Evolutionary conservation across 345 rosid genomes (phyloP), one percentile per base, ranked within the genome.

Genomic region (Carallia pectinifolia): DNA sequence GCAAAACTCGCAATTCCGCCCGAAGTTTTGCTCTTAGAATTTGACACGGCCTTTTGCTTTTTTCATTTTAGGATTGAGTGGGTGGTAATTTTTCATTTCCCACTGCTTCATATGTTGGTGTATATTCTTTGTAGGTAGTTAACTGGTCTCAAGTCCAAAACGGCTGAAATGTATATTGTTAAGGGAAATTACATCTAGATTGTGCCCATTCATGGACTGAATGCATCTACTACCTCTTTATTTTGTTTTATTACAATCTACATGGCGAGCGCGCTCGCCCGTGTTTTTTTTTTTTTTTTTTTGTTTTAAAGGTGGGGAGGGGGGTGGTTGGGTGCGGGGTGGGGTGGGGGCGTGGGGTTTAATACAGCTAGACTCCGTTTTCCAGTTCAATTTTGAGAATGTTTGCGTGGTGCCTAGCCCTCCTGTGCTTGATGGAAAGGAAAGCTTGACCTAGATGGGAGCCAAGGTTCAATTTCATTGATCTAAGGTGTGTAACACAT

Each of bases 111-210:
- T 59, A 58, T 38, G 71, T 66, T 19, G 62, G 68, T 76, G 84
- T 79, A 83, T 73, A 77, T 85, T 71, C 71, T 65, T 66, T 73
- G 80, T 78, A 69, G 71, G 77, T 79, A 72, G 81, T 68, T 71
- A 33, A 61, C 62, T 56, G 67, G 54, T 61, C 47, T 77, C 62
- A 62, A 72, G 71, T 68, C 73, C 67, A 72, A 77, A 65, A 9
- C 74, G 64, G 73, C 62, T 66, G 63, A 62, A 61, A 65, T 84
- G 85, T 77, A 80, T 73, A 81, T 84, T 74, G 67, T 23, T 27
- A 33, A 58, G 70, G 62, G 64, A 63, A 48, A 58, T 53, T 15
- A 33, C 4, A 58, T 55, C 30, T 55, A 50, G 53, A 62, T 66
- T 68, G 71, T 66, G 48, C 38, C 38, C 77, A 31, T 72, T 69